Conservation (phyloP, 2,329 filamentous ascomycete genomes). For the Zasmidium citrigriseum region DNA sequence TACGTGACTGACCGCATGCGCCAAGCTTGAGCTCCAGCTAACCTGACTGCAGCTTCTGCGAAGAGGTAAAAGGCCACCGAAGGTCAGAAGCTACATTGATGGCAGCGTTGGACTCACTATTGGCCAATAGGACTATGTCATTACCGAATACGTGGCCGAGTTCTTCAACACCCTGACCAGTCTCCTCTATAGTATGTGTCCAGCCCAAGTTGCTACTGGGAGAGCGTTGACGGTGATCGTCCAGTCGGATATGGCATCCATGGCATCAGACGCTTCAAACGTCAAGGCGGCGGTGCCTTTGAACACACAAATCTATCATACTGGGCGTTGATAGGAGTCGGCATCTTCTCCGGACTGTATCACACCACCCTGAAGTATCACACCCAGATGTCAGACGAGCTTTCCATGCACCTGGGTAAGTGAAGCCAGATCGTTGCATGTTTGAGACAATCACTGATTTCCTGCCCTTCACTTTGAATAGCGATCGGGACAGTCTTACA, state of each 20-base stretch:
- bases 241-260: conserved; percentile 29
- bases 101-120: background rate
- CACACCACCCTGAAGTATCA: conserved; percentile 30
- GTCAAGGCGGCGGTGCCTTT: conserved; percentile 22
- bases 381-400: conserved; percentile 31
- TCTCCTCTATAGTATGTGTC: conserved; percentile 23
- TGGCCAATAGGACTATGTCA: conserved; percentile 24
- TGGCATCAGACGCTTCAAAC: conserved; percentile 27
- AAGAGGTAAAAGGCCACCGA: conserved; percentile 17
- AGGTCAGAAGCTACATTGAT: background rate
- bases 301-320: conserved; percentile 26
- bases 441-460: no score
- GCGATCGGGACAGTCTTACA: conserved; percentile 28
- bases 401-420: conserved; percentile 32
- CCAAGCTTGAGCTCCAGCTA: background rate
- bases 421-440: no score
- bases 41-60: conserved; percentile 23
- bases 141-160: conserved; percentile 26
- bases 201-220: background rate
- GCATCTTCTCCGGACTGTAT: conserved; percentile 27
- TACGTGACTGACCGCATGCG: background rate
- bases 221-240: background rate
- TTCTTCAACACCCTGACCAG: conserved; percentile 33
- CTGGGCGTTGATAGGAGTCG: conserved; percentile 28
- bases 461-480: no score